These are phyloP conservation scores for Pestalotiopsis sp. DNA, from an alignment of 2,329 filamentous ascomycete genomes.

Conservation along the genomic window DNA sequence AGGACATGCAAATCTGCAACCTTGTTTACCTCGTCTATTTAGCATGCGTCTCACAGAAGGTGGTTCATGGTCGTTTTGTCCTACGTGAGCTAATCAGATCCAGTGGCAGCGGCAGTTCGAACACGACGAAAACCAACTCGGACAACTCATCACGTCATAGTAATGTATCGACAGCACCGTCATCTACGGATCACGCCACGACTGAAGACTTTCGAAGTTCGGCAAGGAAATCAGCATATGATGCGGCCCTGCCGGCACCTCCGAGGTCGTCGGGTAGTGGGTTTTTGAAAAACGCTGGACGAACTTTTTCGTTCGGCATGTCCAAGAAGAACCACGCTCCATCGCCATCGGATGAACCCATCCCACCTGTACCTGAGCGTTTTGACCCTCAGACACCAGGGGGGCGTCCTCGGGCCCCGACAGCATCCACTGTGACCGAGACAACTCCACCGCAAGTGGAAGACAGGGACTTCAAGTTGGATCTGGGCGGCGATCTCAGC, in stretches of 20 bases:
- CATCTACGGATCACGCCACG: conserved; percentile 50
- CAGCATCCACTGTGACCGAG: conserved; percentile 56
- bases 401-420: conserved; percentile 51
- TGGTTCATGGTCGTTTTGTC: conserved; percentile 37
- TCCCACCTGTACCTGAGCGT: conserved; percentile 39
- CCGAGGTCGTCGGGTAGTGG: conserved; percentile 52
- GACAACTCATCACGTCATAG: conserved; percentile 66
- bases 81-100: conserved; percentile 33
- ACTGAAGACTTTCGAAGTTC: conserved; percentile 43
- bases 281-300: conserved; percentile 58
- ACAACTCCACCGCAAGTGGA: conserved; percentile 53
- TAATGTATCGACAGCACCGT: conserved; percentile 63
- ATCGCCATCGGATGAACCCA: conserved; percentile 37
- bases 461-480: conserved; percentile 47
- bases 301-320: conserved; percentile 63
- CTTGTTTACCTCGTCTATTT: background rate
- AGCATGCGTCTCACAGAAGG: conserved; percentile 18
- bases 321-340: conserved; percentile 51
- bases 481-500: conserved; percentile 60
- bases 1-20: background rate
- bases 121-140: conserved; percentile 62
- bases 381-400: conserved; percentile 28
- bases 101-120: conserved; percentile 63
- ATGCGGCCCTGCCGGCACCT: conserved; percentile 41
- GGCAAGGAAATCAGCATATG: conserved; percentile 39